phyloP scores from a whole-genome alignment of 768 basidiomycete genomes.

The Lentinus brumalis region DNA sequence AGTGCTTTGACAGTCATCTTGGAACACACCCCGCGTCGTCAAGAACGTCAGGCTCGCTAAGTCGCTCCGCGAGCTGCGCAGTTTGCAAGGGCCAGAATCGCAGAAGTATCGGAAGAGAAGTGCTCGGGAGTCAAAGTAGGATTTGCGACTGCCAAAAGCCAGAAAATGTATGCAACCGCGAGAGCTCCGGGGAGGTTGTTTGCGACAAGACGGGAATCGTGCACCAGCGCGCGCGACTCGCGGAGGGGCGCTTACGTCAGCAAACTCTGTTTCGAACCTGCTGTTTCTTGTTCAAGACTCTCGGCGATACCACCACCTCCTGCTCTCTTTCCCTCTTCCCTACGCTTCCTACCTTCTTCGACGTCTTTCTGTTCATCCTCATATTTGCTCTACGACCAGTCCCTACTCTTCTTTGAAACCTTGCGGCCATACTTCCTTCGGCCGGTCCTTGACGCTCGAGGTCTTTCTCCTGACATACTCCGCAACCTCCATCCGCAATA shows the following conservation, averaged over 20 bases:
- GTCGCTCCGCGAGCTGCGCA: conserved; percentile 2
- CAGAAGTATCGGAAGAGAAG: conserved; percentile 4
- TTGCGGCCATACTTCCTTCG: not conserved
- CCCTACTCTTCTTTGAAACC: not conserved
- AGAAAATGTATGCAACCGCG: conserved; percentile 12
- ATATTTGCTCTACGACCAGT: not conserved
- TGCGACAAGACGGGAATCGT: not conserved
- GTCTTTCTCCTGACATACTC: not conserved
- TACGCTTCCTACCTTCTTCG: not conserved
- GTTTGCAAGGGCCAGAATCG: not conserved
- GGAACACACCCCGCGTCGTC: not conserved
- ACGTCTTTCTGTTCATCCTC: not conserved
- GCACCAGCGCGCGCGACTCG: not conserved
- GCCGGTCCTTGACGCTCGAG: not conserved
- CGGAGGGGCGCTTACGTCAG: conserved; percentile 11
- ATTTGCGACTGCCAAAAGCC: conserved; percentile 4
- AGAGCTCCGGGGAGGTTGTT: conserved; percentile 6
- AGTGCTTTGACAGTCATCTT: conserved; percentile 29
- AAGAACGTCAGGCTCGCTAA: not conserved
- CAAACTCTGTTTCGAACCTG: conserved; percentile 6
- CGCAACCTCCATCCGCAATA: not conserved
- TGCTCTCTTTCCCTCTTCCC: not conserved
- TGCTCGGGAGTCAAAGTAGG: conserved; percentile 6
- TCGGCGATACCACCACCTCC: conserved; percentile 19
- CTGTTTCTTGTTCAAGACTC: conserved; percentile 15